Percentiles rank a stretch among this genome's conserved stretches.
These are phyloP conservation scores for Scorias spongiosa DNA, from an alignment of 2,329 filamentous ascomycete genomes.

Conservation along the genomic window DNA sequence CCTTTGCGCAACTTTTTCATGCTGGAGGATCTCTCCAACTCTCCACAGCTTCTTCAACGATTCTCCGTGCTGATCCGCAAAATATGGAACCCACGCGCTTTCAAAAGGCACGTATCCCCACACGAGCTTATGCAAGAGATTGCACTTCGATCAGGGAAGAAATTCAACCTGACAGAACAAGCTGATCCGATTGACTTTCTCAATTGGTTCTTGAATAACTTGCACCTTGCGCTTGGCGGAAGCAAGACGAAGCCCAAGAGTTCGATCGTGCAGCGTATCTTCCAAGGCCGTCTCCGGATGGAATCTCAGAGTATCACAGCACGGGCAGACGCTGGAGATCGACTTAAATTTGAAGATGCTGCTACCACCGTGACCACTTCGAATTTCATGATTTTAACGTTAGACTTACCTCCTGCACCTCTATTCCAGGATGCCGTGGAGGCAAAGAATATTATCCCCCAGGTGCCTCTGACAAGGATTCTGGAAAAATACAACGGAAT, in stretches of 20 bases:
- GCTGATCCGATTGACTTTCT: conserved; percentile 94
- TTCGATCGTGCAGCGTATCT: conserved; percentile 80
- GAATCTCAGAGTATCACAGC: conserved; percentile 90
- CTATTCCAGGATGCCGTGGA: conserved; percentile 92
- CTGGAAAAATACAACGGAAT: conserved; percentile 87
- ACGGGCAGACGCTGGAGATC: conserved; percentile 72
- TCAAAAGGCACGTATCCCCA: conserved; percentile 91
- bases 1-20: conserved; percentile 87
- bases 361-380: conserved; percentile 55
- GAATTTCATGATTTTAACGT: conserved; percentile 75
- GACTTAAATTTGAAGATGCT: conserved; percentile 83
- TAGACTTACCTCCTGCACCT: conserved; percentile 81
- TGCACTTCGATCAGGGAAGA: conserved; percentile 75
- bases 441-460: conserved; percentile 80
- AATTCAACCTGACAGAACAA: conserved; percentile 78
- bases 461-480: conserved; percentile 68
- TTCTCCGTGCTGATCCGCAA: conserved; percentile 86
- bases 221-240: conserved; percentile 82
- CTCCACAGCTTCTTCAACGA: conserved; percentile 70
- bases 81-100: conserved; percentile 93
- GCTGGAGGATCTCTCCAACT: conserved; percentile 60
- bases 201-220: conserved; percentile 92
- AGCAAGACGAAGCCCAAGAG: conserved; percentile 71
- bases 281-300: conserved; percentile 82
- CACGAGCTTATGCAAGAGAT: conserved; percentile 96